Base-by-base conservation (phyloP, 345 rosid genomes). In the Ricinus communis region DNA sequence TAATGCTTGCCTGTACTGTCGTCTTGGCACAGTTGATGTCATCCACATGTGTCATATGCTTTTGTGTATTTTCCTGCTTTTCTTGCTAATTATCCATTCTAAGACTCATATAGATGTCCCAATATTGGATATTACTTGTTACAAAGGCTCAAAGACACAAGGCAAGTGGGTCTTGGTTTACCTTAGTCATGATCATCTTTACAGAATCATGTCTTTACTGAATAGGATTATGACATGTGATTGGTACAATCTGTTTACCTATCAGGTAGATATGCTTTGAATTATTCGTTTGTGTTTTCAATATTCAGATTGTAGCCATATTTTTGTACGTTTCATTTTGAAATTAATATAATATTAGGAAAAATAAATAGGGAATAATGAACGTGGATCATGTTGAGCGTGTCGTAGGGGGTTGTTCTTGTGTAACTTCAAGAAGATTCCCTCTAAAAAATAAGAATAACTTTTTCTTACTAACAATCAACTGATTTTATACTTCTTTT, bases 1-100 rank as follows among this genome's bases (percentile, higher is more conserved):
- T 62, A 47, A 55, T 63, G 0, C 66, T 74, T 52, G 22, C n/a
- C 18, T 43, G 40, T 38, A 43, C 47, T 38, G 66, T 22, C 49
- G 38, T 27, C 24, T 7, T 7, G 8, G 18, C 52, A 43, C n/a
- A 14, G 33, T 27, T 63, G 25, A 25, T 14, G 7, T 21, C 49
- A 9, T 28, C 36, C 52, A 9, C n/a, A 8, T 33, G 18, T 12
- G 3, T 24, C 36, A 18, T 28, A 27, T 69, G 46, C 73, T 57
- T 13, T 43, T 41, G 46, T 54, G 25, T 18, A 31, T 28, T 43
- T 36, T 41, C 30, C 31, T 52, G 16, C 75, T 13, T 71, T n/a
- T 55, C 51, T 22, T 25, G 24, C 18, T 16, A 40, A 55, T 14
- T 22, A 68, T 54, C 40, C 56, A 54, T 25, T 55, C 36, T 28